Evolutionary conservation across 805 yeast genomes (phyloP).

Genomic region (Hanseniaspora occidentalis): DNA sequence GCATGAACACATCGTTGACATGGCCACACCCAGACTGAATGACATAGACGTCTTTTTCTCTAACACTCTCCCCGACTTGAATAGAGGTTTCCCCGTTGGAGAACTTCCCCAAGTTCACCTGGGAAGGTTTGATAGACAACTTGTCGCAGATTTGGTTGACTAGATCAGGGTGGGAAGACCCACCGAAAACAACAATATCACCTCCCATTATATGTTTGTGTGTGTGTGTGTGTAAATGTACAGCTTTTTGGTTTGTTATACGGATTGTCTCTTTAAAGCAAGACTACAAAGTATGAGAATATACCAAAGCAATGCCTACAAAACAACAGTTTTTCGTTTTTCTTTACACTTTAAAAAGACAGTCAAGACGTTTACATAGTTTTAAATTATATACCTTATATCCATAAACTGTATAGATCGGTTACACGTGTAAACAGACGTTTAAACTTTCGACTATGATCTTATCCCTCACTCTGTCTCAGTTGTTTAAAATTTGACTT

Average conservation of each 20-base stretch:
- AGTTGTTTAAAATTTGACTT: no score
- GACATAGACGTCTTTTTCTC: constrained; percentile 93
- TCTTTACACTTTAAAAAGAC: no score
- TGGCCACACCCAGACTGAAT: constrained; percentile 78
- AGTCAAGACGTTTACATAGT: no score
- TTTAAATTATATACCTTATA: no score
- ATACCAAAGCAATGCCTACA: no score
- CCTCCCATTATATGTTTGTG: constrained; percentile 25
- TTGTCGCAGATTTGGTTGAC: constrained; percentile 65
- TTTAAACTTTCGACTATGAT: no score
- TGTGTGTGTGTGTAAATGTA: neutral
- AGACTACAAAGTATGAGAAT: no score
- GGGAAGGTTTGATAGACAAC: constrained; percentile 61
- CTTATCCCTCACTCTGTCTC: no score
- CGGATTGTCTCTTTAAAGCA: no score
- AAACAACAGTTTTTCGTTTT: no score
- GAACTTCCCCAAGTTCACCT: constrained; percentile 49
- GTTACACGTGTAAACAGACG: no score
- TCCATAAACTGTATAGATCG: no score
- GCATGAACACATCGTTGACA: constrained; percentile 79
- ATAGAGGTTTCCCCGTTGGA: constrained; percentile 94
- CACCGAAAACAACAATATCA: constrained; percentile 80
- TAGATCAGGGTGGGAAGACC: constrained; percentile 76
- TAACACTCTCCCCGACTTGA: constrained; percentile 72
- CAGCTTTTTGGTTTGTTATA: neutral